Evolutionary conservation across 2,329 filamentous ascomycete genomes (phyloP), one percentile per base, ranked within the genome.

Genomic region (Leptographium galeiforme): DNA sequence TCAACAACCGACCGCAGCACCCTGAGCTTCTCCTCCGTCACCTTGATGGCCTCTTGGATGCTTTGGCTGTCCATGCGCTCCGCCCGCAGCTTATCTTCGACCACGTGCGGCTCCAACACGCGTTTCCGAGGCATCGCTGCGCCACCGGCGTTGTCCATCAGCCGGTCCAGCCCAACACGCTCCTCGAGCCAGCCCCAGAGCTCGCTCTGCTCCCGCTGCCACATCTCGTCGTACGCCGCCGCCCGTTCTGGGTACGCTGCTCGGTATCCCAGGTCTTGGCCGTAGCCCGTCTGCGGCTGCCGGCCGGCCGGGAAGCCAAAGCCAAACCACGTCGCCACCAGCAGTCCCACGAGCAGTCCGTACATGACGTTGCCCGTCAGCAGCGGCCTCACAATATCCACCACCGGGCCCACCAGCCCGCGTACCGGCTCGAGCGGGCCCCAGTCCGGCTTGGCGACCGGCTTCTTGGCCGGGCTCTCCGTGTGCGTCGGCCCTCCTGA

Each of bases 171-270:
- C 2, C 88, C 85, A 2, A 89, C 83, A 18, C 90, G 78, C 61
- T 95, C 87, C 66, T 96, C 90, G 6, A 96, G 72, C 90, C 90
- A 96, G 55, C 87, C 84, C 90, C 90, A 96, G 11, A 96, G 71
- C 61, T 93, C 88, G 59, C 80, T 88, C 65, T 96, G 90, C 66
- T 96, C 89, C 43, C 81, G 75, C 39, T 82, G 77, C 90, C 91
- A 98, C 63, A 97, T 85, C 68, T 95, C 87, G 60, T 97, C 90
- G 65, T 96, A 97, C 0, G 87, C 89, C 2, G 85, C 82, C 16
- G 89, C 70, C 7, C 89, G 79, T 53, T 90, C 82, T 0, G 86
- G 77, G 62, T 66, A 61, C 57, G 70, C 57, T n/a, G 70, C 57
- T n/a, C 54, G 50, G 61, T 68, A 72, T 2, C 67, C 67, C 13